Conservation (phyloP, 345 rosid species). For the Eucalyptus sp. region DNA sequence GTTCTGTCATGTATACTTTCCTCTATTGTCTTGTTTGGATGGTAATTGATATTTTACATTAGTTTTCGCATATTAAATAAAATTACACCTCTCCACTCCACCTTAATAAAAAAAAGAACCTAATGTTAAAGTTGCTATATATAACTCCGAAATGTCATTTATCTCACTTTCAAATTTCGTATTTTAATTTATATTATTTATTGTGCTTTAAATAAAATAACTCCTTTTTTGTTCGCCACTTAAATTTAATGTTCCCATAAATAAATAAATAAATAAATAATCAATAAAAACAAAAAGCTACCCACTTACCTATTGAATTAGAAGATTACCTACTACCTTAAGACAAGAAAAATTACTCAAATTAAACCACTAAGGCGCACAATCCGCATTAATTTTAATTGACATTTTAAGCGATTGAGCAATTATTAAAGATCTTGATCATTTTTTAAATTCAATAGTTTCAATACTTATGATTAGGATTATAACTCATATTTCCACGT, state of each 20-base stretch:
- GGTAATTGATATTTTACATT: background rate
- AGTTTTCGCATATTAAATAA: background rate
- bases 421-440: background rate
- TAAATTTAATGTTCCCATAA: background rate
- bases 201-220: background rate
- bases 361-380: fast-evolving
- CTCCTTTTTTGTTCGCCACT: background rate
- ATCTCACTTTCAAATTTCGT: background rate
- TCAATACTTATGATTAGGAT: background rate
- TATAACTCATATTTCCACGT: fast-evolving
- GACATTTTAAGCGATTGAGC: fast-evolving
- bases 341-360: background rate
- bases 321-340: background rate
- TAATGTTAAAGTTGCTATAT: background rate
- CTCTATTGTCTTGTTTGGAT: background rate
- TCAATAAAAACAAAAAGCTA: background rate
- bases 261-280: no score
- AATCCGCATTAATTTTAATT: fast-evolving
- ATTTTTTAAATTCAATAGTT: background rate
- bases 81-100: background rate
- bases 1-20: background rate
- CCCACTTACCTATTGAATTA: background rate
- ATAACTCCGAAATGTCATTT: background rate
- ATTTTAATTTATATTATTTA: background rate
- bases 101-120: background rate